Conservation (phyloP, 1,284 basidiomycete species). For the Erythrobasidium hasegawianum region DNA sequence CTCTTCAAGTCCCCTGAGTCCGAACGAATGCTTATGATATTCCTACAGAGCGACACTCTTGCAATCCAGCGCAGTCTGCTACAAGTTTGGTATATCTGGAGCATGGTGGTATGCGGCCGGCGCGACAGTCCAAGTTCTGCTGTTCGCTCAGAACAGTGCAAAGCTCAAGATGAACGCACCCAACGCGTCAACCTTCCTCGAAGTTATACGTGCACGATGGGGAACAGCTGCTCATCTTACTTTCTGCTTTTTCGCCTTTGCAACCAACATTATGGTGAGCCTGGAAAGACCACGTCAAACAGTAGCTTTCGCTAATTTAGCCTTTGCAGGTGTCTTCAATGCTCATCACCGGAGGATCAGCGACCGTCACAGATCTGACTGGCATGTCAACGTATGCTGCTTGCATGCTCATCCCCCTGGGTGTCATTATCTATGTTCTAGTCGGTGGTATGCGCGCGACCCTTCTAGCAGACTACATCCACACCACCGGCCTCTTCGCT, state of each 20-base stretch:
- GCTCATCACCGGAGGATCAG: constrained; percentile 59
- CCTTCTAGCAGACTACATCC: constrained; percentile 57
- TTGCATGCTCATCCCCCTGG: constrained; percentile 68
- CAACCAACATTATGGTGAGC: constrained; percentile 73
- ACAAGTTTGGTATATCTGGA: constrained; percentile 69
- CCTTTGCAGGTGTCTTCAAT: constrained; percentile 19
- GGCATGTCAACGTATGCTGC: constrained; percentile 78
- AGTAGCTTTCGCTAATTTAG: too few species aligned
- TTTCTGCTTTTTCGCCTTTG: constrained; percentile 73
- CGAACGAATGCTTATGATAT: too few species aligned
- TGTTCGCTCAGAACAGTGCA: constrained; percentile 55
- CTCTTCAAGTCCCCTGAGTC: constrained; percentile 37
- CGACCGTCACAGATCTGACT: constrained; percentile 72
- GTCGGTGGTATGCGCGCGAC: constrained; percentile 58
- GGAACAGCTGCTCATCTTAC: constrained; percentile 67
- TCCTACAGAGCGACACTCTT: constrained; percentile 57
- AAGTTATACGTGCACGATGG: constrained; percentile 68
- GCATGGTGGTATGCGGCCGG: constrained; percentile 64
- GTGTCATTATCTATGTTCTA: constrained; percentile 53
- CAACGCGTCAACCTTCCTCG: constrained; percentile 57
- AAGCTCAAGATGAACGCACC: constrained; percentile 62
- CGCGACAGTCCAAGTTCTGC: constrained; percentile 62
- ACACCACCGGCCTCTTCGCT: constrained; percentile 64
- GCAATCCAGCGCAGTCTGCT: constrained; percentile 64
- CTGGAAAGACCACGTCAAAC: too few species aligned